Percentiles rank a stretch among this genome's conserved stretches.
Evolutionary conservation across 345 rosid species (phyloP).

Genomic region (Lepidium didymum): DNA sequence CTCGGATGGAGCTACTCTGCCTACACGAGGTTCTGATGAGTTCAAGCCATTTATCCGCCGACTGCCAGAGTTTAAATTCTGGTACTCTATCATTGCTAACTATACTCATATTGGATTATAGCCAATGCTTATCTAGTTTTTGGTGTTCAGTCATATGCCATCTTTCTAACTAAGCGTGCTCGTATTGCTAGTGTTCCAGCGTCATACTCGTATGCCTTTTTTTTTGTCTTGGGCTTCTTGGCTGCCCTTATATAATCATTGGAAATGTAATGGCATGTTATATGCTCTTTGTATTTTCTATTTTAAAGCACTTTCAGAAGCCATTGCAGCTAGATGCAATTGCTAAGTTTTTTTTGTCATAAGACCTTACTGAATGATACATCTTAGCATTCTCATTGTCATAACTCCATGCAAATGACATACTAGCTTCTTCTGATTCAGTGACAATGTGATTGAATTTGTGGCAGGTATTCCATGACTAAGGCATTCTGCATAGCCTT

Average conservation of each 20-base stretch:
- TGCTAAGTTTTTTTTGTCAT: neutral
- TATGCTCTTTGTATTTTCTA: neutral
- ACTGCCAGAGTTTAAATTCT: constrained; percentile 94
- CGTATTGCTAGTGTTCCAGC: neutral
- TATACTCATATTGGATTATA: neutral
- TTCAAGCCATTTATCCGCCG: constrained; percentile 95
- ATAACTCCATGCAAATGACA: neutral
- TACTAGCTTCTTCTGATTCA: neutral
- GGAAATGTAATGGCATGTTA: neutral
- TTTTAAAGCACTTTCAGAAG: neutral
- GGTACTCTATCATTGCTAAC: constrained; percentile 28
- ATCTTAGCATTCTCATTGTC: neutral
- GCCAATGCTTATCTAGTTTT: neutral
- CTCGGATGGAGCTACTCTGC: constrained; percentile 70
- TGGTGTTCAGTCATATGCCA: neutral
- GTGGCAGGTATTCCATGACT: constrained; percentile 56
- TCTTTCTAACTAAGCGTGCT: neutral
- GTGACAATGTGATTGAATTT: neutral
- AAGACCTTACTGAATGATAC: neutral
- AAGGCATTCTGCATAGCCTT: constrained; percentile 62
- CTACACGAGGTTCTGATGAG: constrained; percentile 94
- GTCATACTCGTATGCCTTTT: neutral
- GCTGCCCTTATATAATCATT: neutral
- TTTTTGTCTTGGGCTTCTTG: neutral
- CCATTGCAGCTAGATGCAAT: neutral